Evolutionary conservation across 805 yeast species (phyloP).

Genomic region (Candida chilensis): DNA sequence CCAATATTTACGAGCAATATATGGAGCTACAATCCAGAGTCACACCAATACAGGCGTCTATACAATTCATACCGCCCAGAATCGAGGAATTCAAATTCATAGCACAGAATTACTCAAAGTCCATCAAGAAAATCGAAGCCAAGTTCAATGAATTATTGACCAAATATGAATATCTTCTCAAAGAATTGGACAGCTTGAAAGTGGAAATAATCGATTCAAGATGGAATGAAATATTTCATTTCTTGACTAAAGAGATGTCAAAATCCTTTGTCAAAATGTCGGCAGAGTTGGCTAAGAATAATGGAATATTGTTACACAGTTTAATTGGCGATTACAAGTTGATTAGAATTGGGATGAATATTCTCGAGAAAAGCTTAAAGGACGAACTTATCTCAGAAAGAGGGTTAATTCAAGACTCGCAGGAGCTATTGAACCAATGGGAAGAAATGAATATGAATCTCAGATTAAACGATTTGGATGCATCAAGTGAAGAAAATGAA

Average conservation of each 20-base stretch:
- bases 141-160: slow-evolving; percentile 28
- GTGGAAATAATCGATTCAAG: slow-evolving; percentile 38
- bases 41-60: slow-evolving; percentile 43
- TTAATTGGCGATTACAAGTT: background rate
- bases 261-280: too few relatives aligned
- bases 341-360: background rate
- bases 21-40: slow-evolving; percentile 27
- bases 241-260: slow-evolving; percentile 32
- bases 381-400: background rate
- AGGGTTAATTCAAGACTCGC: background rate
- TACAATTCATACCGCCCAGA: slow-evolving; percentile 41
- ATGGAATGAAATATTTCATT: slow-evolving; percentile 47
- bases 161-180: slow-evolving; percentile 29
- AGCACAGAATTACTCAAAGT: slow-evolving; percentile 18
- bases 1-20: slow-evolving; percentile 29
- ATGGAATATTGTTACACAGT: background rate
- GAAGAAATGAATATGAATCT: too few relatives aligned
- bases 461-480: background rate
- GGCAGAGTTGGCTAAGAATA: background rate
- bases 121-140: slow-evolving; percentile 17
- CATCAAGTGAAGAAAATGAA: background rate
- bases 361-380: background rate
- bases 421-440: too few relatives aligned
- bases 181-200: slow-evolving; percentile 31
- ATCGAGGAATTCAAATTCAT: slow-evolving; percentile 28